Conservation (phyloP, 176 grass and related monocot genomes). For the Avena insularis region DNA sequence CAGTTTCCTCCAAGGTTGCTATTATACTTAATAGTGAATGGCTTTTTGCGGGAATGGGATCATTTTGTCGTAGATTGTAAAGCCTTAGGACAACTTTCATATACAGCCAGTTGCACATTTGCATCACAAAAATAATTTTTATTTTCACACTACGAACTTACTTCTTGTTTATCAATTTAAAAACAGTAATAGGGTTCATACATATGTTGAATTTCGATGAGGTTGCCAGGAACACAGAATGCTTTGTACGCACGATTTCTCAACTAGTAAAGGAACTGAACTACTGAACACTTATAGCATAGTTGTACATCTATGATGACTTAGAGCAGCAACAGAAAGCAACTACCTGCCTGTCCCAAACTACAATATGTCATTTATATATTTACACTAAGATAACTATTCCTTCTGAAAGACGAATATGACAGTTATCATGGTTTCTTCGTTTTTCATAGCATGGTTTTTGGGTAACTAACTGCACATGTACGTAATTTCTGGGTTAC, state of each 20-base stretch:
- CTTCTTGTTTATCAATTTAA: conserved; percentile 16
- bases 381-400: background rate
- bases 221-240: background rate
- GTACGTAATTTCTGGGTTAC: background rate
- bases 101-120: background rate
- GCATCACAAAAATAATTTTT: background rate
- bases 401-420: background rate
- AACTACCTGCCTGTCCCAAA: conserved; percentile 33
- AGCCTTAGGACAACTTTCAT: conserved; percentile 21
- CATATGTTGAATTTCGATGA: conserved; percentile 15
- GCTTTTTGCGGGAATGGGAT: background rate
- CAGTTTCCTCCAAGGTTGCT: background rate
- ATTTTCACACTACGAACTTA: background rate
- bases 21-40: background rate
- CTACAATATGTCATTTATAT: conserved; percentile 15
- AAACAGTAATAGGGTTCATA: background rate
- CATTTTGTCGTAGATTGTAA: background rate
- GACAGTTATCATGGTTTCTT: background rate
- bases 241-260: background rate
- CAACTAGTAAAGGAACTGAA: conserved; percentile 37
- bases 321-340: conserved; percentile 32
- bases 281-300: conserved; percentile 29
- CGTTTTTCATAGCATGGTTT: background rate
- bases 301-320: conserved; percentile 32
- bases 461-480: background rate